Evolutionary conservation across 1,284 basidiomycete species (phyloP).

Genomic region (Inonotus obliquus): DNA sequence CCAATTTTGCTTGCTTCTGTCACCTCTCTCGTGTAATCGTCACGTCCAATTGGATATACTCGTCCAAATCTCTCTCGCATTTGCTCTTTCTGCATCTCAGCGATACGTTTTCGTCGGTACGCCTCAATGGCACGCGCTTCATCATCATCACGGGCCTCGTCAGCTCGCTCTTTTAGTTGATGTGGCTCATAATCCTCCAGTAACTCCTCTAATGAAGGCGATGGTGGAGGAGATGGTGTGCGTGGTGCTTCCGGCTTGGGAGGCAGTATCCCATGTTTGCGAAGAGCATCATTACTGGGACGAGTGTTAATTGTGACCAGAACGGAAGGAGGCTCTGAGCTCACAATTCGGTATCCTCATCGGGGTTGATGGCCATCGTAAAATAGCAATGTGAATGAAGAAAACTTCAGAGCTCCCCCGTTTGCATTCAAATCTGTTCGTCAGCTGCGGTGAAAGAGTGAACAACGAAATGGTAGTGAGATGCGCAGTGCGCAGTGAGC

Average conservation of each 20-base stretch:
- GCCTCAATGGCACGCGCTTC: conserved; percentile 73
- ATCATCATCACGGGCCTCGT: conserved; percentile 71
- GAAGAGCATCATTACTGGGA: conserved; percentile 84
- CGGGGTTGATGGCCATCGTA: conserved; percentile 63
- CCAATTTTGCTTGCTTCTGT: conserved; percentile 84
- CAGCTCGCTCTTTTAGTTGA: conserved; percentile 65
- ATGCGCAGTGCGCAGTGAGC: conserved; percentile 9
- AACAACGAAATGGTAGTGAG: conserved; percentile 9
- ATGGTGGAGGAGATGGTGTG: conserved; percentile 68
- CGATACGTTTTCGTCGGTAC: conserved; percentile 63
- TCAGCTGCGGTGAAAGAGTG: not conserved
- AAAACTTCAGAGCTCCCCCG: not conserved
- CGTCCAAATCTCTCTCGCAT: conserved; percentile 76
- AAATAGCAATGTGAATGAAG: not conserved
- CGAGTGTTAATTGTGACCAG: not conserved
- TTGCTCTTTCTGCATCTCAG: conserved; percentile 58
- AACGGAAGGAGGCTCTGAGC: conserved; percentile 27
- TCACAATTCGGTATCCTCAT: conserved; percentile 94
- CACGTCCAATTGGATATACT: conserved; percentile 85
- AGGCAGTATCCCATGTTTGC: conserved; percentile 87
- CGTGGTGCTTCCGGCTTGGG: conserved; percentile 63
- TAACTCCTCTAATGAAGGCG: conserved; percentile 58
- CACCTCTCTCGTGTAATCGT: conserved; percentile 93
- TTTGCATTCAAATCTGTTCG: not conserved
- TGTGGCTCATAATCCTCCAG: conserved; percentile 62